phyloP scores from a whole-genome alignment of 1,139 yeast genomes.

The Pneumocystis jirovecii region DNA sequence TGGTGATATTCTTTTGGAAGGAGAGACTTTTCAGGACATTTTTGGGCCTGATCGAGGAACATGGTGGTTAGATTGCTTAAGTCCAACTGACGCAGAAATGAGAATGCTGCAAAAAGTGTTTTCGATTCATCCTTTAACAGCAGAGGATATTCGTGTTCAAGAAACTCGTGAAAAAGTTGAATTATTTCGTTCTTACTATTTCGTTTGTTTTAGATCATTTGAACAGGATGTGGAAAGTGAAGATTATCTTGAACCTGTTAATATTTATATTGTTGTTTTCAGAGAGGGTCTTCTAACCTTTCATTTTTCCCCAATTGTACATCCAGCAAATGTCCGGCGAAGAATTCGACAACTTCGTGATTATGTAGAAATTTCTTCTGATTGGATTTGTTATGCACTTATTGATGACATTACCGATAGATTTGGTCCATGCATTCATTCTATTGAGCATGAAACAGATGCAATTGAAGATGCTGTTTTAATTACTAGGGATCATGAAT shows the following conservation, averaged over 20 bases:
- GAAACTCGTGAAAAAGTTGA: constrained; percentile 79
- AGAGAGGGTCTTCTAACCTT: constrained; percentile 70
- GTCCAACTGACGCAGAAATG: constrained; percentile 59
- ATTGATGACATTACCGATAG: constrained; percentile 91
- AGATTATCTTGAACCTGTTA: constrained; percentile 73
- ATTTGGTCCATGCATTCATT: constrained; percentile 78
- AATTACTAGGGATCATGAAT: constrained; percentile 44
- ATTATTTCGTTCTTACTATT: constrained; percentile 56
- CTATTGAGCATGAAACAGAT: constrained; percentile 81
- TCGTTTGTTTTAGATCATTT: constrained; percentile 71
- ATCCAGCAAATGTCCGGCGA: constrained; percentile 76
- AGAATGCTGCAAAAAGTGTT: constrained; percentile 51
- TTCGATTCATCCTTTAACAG: constrained; percentile 66
- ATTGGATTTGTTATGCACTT: constrained; percentile 86
- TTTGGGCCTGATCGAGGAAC: constrained; percentile 47
- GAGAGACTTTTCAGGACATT: constrained; percentile 47
- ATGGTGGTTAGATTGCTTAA: constrained; percentile 58
- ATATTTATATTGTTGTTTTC: constrained; percentile 77
- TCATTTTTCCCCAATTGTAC: constrained; percentile 69
- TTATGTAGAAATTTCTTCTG: constrained; percentile 74
- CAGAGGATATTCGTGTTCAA: constrained; percentile 73
- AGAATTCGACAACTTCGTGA: constrained; percentile 83
- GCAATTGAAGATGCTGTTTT: constrained; percentile 77
- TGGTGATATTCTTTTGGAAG: constrained; percentile 53
- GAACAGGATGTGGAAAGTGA: constrained; percentile 63